Evolutionary conservation across 1,284 basidiomycete genomes (phyloP), one percentile per base, ranked within the genome.

Genomic region (Ustilago sp.): DNA sequence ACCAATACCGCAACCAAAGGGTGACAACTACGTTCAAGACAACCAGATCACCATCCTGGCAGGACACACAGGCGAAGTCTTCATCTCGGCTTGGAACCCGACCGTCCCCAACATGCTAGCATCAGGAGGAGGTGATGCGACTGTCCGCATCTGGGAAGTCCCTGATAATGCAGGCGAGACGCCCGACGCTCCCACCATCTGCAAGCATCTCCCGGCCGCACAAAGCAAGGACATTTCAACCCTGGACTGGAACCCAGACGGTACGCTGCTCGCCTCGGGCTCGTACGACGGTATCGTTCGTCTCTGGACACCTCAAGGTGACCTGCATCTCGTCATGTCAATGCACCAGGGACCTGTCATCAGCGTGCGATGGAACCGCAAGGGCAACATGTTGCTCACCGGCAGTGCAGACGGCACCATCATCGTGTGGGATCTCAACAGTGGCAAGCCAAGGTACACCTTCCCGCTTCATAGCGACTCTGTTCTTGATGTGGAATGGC

Each of bases 271-370:
- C 3, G 85, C 85, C 0, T 81, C 80, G 6, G 83, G 85, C 41
- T 85, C 83, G 6, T 81, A 86, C 74, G 85, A 86, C 43, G 85
- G 85, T 35, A 86, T 86, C 53, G 68, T 86, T 23, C 80, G 85
- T 11, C 69, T 86, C 23, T 86, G 85, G 85, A 86, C 85, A 8
- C 84, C 85, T 7, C 84, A 86, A 45, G 85, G 85, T 31, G 85
- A 86, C 48, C 66, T 86, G 38, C 83, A 84, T 60, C 77, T 85
- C 32, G 85, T 86, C 69, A 83, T 86, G 83, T 85, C 84, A 3
- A 85, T 85, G 85, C 85, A 86, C 54, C 84, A 85, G 52, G 85
- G 85, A 2, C 77, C 85, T n/a, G 83, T 86, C 66, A 81, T 84
- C 64, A 80, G 69, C 43, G 83, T 86, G 19, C 80, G 80, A 17